Base-by-base conservation (phyloP, 345 rosid species). In the Punica granatum region DNA sequence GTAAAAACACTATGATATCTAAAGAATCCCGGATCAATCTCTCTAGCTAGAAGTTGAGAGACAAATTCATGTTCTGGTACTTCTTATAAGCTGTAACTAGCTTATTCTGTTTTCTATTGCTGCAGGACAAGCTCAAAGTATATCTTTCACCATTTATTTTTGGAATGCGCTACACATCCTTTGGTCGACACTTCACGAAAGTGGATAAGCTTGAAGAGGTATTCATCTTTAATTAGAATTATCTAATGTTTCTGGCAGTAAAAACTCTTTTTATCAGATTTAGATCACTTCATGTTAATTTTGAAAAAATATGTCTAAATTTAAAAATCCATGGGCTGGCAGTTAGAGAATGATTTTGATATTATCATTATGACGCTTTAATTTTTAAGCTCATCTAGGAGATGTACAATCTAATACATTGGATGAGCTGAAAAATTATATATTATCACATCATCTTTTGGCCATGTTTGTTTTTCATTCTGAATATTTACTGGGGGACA, bases 101-200 rank as follows among this genome's bases (percentile, higher is more conserved):
- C 37, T 74, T 63, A 16, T 68, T 46, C 26, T 59, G 67, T 36
- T n/a, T 71, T 72, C 58, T 41, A 75, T 37, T 64, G 74, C 69
- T 82, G 61, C 76, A 93, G 98, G 88, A 80, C 74, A 90, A 86
- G 80, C 90, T 93, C 67, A 80, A 60, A 79, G 85, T 89, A 58
- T 90, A 87, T 76, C 92, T 93, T 60, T 87, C 97, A 56, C 97
- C 98, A 12, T 89, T 90, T 75, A 75, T 93, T 25, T 63, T 78
- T 77, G 98, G 97, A 61, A 70, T 73, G 84, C 92, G 96, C 54
- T 93, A 93, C 72, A 79, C 96, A 26, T 93, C 98, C 56, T 90
- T 75, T 70, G 98, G 98, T 66, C 97, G 98, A 74, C 98, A 93
- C 82, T 93, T 93, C 77, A 90, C 99, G 28, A 91, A 86, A 72